Evolutionary conservation across 2,329 filamentous ascomycete species (phyloP), one percentile per base, ranked within the genome.

Genomic region (Camptophora hylomeconis): DNA sequence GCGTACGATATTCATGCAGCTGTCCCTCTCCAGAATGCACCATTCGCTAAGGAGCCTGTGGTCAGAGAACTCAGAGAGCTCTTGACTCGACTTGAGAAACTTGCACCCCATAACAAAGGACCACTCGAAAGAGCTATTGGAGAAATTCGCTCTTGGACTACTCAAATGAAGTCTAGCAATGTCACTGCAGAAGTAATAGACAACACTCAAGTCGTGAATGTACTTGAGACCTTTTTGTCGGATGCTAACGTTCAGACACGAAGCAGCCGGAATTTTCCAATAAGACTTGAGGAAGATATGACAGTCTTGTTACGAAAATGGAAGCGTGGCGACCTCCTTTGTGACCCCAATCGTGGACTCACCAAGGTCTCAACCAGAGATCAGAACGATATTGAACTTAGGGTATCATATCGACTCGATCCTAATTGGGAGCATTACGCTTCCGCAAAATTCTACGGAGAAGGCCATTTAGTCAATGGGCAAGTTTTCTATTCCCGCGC

Each of bases 401-500:
- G n/a, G 10, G 26, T 18, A n/a, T 7, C 17, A 6, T 14, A 29
- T 15, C 14, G 14, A 7, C 10, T 33, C 15, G 17, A 33, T 14
- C 19, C 5, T 14, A 17, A 15, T 7, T 17, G 28, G 27, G 8
- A 15, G 15, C 12, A 10, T 27, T 14, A n/a, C 4, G 24, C 23
- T 15, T 23, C 17, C 3, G 30, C 21, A 7, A 18, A 35, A 18
- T 41, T 25, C 22, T 42, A 38, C 16, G 42, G 40, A 12, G 35
- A 38, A 18, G 40, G 40, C 14, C 30, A 37, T 11, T 28, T 45
- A 4, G 39, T 40, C 16, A 46, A 46, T 25, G 47, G 46, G n/a
- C 44, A 48, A 22, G 41, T 41, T 30, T 50, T 40, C 36, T 35
- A 33, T 5, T 38, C 26, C 10, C 41, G 42, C 15, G 35, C 39